These are phyloP conservation scores for Magnusiomyces starmeri DNA, from an alignment of 1,139 yeast genomes.

Conservation along the genomic window DNA sequence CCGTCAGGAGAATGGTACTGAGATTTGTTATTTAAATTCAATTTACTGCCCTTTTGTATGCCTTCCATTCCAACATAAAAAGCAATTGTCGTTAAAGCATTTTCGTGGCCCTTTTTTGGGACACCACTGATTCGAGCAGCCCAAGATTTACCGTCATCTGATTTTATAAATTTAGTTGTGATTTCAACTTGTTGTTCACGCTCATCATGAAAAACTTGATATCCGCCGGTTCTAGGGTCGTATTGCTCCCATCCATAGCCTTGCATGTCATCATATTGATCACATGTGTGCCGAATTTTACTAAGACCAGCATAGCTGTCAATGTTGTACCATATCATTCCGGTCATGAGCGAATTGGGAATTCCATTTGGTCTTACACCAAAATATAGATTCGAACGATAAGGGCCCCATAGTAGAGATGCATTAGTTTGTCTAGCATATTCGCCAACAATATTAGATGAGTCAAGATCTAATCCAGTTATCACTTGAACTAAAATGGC, in stretches of 20 bases:
- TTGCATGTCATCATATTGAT: constrained; percentile 61
- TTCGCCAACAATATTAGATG: constrained; percentile 21
- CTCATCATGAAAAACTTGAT: constrained; percentile 62
- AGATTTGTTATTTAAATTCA: constrained; percentile 27
- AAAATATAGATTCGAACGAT: constrained; percentile 76
- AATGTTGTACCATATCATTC: constrained; percentile 83
- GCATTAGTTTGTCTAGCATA: constrained; percentile 35
- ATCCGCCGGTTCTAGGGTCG: constrained; percentile 86
- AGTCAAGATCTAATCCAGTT: background rate
- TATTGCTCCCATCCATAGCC: constrained; percentile 81
- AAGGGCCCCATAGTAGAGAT: constrained; percentile 83
- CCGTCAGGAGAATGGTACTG: constrained; percentile 25
- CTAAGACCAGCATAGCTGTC: constrained; percentile 53
- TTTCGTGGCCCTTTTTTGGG: constrained; percentile 33
- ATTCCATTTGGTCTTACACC: constrained; percentile 71
- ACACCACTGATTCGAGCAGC: constrained; percentile 59
- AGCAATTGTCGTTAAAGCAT: constrained; percentile 49
- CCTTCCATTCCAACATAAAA: constrained; percentile 76
- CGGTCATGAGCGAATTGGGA: constrained; percentile 71
- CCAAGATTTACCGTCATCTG: constrained; percentile 61
- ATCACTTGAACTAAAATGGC: too few relatives aligned
- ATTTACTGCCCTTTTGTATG: constrained; percentile 27
- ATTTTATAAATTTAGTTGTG: constrained; percentile 69
- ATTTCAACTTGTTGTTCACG: constrained; percentile 52
- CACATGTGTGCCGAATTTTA: constrained; percentile 70